Evolutionary conservation across 768 basidiomycete species (phyloP).

Genomic region (Psilocybe cyanescens): DNA sequence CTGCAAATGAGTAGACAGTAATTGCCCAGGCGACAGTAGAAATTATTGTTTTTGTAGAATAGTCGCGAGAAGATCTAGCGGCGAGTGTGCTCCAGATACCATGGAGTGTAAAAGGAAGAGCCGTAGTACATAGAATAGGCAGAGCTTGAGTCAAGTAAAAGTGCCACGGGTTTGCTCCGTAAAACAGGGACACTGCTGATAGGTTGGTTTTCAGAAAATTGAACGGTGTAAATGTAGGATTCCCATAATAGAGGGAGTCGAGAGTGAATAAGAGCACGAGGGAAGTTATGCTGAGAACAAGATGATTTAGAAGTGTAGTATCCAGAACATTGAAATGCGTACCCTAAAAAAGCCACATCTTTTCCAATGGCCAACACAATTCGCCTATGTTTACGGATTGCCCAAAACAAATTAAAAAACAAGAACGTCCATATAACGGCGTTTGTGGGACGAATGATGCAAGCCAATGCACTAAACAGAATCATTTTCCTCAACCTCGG

Average conservation of each 20-base stretch:
- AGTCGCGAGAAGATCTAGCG: constrained; percentile 25
- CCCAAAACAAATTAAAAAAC: constrained; percentile 60
- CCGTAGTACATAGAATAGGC: constrained; percentile 77
- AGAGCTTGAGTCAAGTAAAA: constrained; percentile 89
- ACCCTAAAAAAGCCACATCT: constrained; percentile 53
- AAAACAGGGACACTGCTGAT: constrained; percentile 88
- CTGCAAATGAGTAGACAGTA: constrained; percentile 72
- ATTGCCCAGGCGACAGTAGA: constrained; percentile 63
- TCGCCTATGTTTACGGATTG: constrained; percentile 38
- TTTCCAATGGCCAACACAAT: constrained; percentile 35
- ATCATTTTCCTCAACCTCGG: constrained; percentile 41
- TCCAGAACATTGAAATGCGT: constrained; percentile 16
- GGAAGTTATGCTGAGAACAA: constrained; percentile 26
- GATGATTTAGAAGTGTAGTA: background rate
- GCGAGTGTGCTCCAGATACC: constrained; percentile 49
- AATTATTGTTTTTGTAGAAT: constrained; percentile 47
- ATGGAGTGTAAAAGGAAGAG: constrained; percentile 73
- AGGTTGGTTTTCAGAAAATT: constrained; percentile 87
- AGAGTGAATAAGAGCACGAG: constrained; percentile 40
- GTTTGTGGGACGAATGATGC: constrained; percentile 87
- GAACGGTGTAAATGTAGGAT: constrained; percentile 70
- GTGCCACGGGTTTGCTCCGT: constrained; percentile 85
- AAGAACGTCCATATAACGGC: constrained; percentile 84
- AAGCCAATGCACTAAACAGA: constrained; percentile 73
- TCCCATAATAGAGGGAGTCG: constrained; percentile 76